These are phyloP conservation scores for Xylaria scruposa DNA, from an alignment of 495 filamentous ascomycete species.

Conservation along the genomic window DNA sequence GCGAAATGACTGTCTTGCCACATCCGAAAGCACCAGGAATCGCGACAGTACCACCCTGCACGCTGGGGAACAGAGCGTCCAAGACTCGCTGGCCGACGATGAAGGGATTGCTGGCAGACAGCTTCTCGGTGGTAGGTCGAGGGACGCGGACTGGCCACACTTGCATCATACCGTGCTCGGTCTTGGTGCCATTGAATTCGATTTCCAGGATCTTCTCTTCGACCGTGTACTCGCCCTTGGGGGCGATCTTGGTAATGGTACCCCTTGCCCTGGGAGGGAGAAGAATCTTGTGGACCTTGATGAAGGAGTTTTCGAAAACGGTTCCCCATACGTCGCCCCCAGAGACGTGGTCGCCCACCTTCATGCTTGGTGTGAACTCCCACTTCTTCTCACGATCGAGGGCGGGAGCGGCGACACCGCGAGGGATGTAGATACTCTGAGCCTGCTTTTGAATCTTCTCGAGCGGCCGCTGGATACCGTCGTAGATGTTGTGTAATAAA, in stretches of 20 bases:
- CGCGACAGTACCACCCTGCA: conserved; percentile 95
- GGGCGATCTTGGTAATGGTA: conserved; percentile 87
- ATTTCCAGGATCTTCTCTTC: conserved; percentile 94
- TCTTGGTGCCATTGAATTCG: conserved; percentile 96
- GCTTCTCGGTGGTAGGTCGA: conserved; percentile 86
- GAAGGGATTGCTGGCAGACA: conserved; percentile 85
- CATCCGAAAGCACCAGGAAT: conserved; percentile 99
- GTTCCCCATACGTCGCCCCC: conserved; percentile 94
- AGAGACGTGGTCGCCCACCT: conserved; percentile 95
- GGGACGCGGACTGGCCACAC: conserved; percentile 98
- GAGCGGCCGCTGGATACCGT: conserved; percentile 96
- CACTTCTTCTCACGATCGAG: conserved; percentile 89
- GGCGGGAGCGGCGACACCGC: conserved; percentile 88
- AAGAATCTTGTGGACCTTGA: conserved; percentile 93
- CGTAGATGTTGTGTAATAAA: conserved; percentile 98
- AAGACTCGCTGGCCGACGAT: conserved; percentile 96
- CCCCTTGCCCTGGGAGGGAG: conserved; percentile 90
- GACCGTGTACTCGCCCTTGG: conserved; percentile 91
- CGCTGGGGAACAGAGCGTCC: conserved; percentile 96
- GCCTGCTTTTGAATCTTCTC: conserved; percentile 78
- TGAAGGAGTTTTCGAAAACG: conserved; percentile 94
- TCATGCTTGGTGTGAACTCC: conserved; percentile 90
- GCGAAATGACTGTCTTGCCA: conserved; percentile 98
- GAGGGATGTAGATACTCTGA: conserved; percentile 93
- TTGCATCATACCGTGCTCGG: conserved; percentile 96